Evolutionary conservation across 1,139 yeast species (phyloP), one percentile per base, ranked within the genome.

Genomic region (Kodamaea derodonti): DNA sequence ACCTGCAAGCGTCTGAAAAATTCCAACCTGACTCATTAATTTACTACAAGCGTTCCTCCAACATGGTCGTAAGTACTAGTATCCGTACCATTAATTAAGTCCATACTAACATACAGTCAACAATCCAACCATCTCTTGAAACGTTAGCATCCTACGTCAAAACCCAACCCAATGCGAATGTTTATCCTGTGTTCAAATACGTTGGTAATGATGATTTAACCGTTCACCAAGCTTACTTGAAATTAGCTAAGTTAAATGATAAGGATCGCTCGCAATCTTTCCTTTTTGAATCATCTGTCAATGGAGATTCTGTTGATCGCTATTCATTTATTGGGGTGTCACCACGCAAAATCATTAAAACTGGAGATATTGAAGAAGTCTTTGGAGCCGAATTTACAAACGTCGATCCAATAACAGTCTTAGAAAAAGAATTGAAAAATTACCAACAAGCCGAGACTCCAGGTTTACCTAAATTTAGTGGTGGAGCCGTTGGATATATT

Each of bases 401-500:
- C 40, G 79, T 79, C 18, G 98, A 92, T 58, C 98, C 98, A 1
- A 69, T 92, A 43, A 61, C 65, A 2, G 58, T 84, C 4, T 69
- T 92, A 41, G 96, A 92, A 56, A 46, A 74, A 30, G 96, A 90
- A 55, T 68, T 92, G 63, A 56, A 66, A 9, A 60, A 68, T 30
- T 78, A 73, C 51, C 73, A 72, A 37, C 88, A 85, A 51, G 87
- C 92, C 0, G 77, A 76, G 42, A 63, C 83, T 28, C 94, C 94
- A 1, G 94, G 95, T 26, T 64, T 84, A 38, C 97, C 97, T 8
- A 76, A 75, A 43, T 69, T 90, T 38, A 80, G 92, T 50, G 98
- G 99, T 36, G 99, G 98, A 43, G 97, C 97, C 8, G 75, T 92
- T 34, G 98, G 98, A 0, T 92, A 88, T 54, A 80, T 92, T 31